phyloP scores from a whole-genome alignment of 805 yeast species.

The Wickerhamiella qilinensis region DNA sequence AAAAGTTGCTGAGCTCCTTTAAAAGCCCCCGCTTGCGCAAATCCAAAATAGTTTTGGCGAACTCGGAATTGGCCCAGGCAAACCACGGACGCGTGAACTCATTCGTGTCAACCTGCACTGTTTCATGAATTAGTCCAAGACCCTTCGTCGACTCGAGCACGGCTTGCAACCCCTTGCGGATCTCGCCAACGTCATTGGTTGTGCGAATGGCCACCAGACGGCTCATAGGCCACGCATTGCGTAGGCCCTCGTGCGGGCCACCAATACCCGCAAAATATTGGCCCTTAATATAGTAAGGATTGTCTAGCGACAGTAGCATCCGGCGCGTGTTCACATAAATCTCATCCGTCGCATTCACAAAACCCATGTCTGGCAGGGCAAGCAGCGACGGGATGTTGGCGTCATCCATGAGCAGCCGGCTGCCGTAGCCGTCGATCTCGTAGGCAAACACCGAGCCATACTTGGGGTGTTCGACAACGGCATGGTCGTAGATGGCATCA shows the following conservation, averaged over 20 bases:
- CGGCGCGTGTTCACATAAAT: constrained; percentile 64
- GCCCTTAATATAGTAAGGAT: constrained; percentile 64
- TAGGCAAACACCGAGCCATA: constrained; percentile 73
- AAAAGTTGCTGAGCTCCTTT: too few species aligned
- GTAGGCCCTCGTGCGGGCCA: constrained; percentile 77
- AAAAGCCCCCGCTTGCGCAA: constrained; percentile 35
- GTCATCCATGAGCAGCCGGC: constrained; percentile 66
- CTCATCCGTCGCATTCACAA: constrained; percentile 31
- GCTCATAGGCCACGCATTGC: constrained; percentile 85
- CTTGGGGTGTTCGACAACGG: constrained; percentile 46
- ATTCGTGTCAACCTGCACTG: constrained; percentile 45
- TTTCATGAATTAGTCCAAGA: constrained; percentile 74
- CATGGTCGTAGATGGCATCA: constrained; percentile 44
- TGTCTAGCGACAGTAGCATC: constrained; percentile 50
- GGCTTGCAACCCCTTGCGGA: constrained; percentile 30
- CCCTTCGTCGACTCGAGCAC: constrained; percentile 51
- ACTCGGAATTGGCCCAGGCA: constrained; percentile 87
- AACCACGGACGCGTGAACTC: constrained; percentile 75
- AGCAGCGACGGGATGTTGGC: constrained; percentile 80
- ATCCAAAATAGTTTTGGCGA: constrained; percentile 72
- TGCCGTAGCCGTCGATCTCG: constrained; percentile 79
- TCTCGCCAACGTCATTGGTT: constrained; percentile 54
- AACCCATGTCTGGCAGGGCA: constrained; percentile 69
- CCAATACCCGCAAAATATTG: constrained; percentile 59
- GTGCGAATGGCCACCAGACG: constrained; percentile 63